A percentile compares a stretch with the other conserved stretches of the same genome.
Evolutionary conservation across 2,329 filamentous ascomycete species (phyloP).

Genomic region (Chaetomium strumarium): DNA sequence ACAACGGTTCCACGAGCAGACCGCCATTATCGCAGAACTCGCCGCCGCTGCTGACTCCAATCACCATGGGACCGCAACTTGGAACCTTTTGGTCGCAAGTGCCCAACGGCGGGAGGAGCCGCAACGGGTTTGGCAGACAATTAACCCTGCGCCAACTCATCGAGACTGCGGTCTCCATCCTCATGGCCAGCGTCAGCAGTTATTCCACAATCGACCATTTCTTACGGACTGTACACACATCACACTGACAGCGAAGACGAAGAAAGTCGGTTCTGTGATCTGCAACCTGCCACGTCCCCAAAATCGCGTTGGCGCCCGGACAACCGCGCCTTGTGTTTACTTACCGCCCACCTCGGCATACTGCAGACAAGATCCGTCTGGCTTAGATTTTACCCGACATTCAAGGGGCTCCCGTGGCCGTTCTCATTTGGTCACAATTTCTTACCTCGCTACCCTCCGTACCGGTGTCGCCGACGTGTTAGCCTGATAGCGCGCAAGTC

Average conservation of each 20-base stretch:
- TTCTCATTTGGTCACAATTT: neutral
- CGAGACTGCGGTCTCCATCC: too few species aligned
- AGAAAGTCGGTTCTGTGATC: too few species aligned
- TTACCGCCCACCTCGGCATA: neutral
- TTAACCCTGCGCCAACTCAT: too few species aligned
- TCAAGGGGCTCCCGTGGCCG: conserved; percentile 10
- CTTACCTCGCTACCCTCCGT: neutral
- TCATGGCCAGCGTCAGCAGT: too few species aligned
- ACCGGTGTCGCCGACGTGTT: conserved; percentile 1
- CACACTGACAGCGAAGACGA: too few species aligned
- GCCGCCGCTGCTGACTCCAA: too few species aligned
- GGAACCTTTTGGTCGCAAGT: too few species aligned
- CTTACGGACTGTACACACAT: too few species aligned
- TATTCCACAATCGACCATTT: too few species aligned
- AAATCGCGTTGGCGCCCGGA: neutral
- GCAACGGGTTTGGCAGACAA: neutral
- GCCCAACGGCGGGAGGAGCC: neutral
- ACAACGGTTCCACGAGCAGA: conserved; percentile 1
- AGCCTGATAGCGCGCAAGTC: neutral
- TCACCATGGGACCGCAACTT: too few species aligned
- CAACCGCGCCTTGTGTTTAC: conserved; percentile 7
- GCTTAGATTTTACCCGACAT: conserved; percentile 12
- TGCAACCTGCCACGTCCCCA: neutral
- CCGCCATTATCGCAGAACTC: conserved; percentile 7
- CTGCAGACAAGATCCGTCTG: neutral